Conservation (phyloP, 805 yeast species). For the Naumovozyma castellii region DNA sequence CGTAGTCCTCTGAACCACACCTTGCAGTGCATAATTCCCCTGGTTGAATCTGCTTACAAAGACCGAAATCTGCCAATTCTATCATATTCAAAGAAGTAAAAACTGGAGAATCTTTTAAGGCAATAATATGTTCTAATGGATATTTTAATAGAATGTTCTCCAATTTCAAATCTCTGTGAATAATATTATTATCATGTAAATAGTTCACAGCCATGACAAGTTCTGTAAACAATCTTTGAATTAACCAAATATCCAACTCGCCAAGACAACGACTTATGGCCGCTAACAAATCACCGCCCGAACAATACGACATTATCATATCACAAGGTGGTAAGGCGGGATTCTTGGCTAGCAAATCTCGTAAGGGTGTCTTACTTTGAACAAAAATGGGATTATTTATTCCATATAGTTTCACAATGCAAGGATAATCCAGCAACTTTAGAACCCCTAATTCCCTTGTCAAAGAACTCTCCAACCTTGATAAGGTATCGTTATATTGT, state of each 20-base stretch:
- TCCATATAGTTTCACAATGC: conserved; percentile 55
- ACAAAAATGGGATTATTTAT: conserved; percentile 24
- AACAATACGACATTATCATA: conserved; percentile 65
- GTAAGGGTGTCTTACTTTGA: conserved; percentile 21
- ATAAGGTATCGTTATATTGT: conserved; percentile 34
- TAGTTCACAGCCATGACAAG: conserved; percentile 58
- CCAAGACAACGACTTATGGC: conserved; percentile 39
- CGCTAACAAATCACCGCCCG: conserved; percentile 79
- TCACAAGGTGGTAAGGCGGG: conserved; percentile 26
- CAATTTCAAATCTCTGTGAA: conserved; percentile 86
- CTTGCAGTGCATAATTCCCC: conserved; percentile 65
- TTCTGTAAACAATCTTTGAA: conserved; percentile 62
- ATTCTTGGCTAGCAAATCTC: conserved; percentile 20
- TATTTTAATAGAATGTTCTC: conserved; percentile 63
- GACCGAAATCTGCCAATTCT: conserved; percentile 79
- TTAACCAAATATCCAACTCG: conserved; percentile 38
- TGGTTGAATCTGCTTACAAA: conserved; percentile 60
- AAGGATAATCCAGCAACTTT: conserved; percentile 51
- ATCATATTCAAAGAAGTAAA: conserved; percentile 29
- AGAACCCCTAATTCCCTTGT: conserved; percentile 69
- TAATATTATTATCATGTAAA: conserved; percentile 56
- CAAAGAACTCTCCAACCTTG: conserved; percentile 51
- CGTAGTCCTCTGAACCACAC: conserved; percentile 95
- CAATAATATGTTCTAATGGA: conserved; percentile 27
- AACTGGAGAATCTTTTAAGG: conserved; percentile 11